Percentiles rank a stretch among this genome's conserved stretches.
Evolutionary conservation across 1,139 yeast species (phyloP).

Genomic region (Geotrichum citri-aurantii): DNA sequence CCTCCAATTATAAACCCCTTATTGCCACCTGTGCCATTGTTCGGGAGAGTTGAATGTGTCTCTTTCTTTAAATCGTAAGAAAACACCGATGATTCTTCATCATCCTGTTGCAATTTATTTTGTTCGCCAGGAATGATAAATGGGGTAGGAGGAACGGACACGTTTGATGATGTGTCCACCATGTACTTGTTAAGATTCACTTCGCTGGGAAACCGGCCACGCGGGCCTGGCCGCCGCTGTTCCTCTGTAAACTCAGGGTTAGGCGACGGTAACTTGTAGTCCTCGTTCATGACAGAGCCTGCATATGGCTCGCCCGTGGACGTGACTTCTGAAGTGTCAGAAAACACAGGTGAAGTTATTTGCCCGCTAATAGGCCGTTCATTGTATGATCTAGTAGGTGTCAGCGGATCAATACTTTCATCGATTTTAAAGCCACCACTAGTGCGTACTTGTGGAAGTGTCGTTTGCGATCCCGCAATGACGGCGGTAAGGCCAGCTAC

Average conservation of each 20-base stretch:
- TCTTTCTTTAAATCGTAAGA: conserved; percentile 35
- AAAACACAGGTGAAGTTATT: conserved; percentile 26
- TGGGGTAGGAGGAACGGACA: not conserved
- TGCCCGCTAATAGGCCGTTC: conserved; percentile 7
- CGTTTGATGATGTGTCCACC: conserved; percentile 3
- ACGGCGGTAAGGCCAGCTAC: conserved; percentile 5
- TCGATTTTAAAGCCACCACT: conserved; percentile 3
- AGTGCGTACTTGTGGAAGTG: conserved; percentile 4
- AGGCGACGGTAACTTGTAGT: conserved; percentile 5
- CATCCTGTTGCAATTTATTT: conserved; percentile 1
- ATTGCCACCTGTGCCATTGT: conserved; percentile 21
- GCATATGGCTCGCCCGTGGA: conserved; percentile 31
- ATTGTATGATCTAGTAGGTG: conserved; percentile 4
- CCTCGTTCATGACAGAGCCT: conserved; percentile 11
- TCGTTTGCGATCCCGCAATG: conserved; percentile 21
- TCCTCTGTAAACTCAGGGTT: conserved; percentile 15
- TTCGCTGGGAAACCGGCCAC: conserved; percentile 32
- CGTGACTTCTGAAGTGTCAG: conserved; percentile 32
- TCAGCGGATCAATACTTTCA: conserved; percentile 11
- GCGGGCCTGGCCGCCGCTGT: conserved; percentile 17
- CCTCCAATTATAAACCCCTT: not conserved
- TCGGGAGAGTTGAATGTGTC: conserved; percentile 31
- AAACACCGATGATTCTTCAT: conserved; percentile 33
- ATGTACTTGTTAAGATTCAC: conserved; percentile 24
- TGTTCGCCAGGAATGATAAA: conserved; percentile 1